Percentiles rank a stretch among this genome's conserved stretches.
Conservation (phyloP, 805 yeast genomes). For the Blastobotrys attinorum region DNA sequence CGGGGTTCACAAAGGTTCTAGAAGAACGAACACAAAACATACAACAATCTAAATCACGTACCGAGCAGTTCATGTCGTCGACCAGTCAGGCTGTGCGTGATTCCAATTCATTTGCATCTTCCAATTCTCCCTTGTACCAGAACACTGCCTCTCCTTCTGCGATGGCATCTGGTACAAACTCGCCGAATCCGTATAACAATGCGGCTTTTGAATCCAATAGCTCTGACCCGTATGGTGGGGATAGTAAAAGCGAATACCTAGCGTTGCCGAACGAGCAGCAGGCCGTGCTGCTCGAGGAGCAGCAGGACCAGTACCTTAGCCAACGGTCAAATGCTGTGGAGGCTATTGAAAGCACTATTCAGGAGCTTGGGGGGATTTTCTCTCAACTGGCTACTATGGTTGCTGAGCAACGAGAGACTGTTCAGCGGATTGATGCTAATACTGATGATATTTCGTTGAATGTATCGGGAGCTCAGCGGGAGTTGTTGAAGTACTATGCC, state of each 20-base stretch:
- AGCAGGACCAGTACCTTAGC: constrained; percentile 62
- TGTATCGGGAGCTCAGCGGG: constrained; percentile 90
- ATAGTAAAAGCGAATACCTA: constrained; percentile 39
- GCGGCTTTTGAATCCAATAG: constrained; percentile 7
- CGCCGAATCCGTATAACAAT: constrained; percentile 13
- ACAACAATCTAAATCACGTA: constrained; percentile 67
- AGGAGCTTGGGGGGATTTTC: constrained; percentile 90
- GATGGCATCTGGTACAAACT: constrained; percentile 1
- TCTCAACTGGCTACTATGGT: constrained; percentile 97
- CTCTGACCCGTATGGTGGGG: constrained; percentile 21
- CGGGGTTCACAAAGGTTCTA: constrained; percentile 83
- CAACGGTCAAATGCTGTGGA: constrained; percentile 88
- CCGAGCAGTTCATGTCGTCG: constrained; percentile 71
- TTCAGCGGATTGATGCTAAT: constrained; percentile 89
- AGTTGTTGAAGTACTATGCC: constrained; percentile 81
- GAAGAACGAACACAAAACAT: constrained; percentile 82
- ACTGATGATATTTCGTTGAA: constrained; percentile 89
- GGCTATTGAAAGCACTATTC: constrained; percentile 92
- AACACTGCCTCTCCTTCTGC: not conserved
- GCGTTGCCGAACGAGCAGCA: constrained; percentile 80
- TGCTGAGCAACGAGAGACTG: constrained; percentile 92
- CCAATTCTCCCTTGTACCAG: constrained; percentile 30
- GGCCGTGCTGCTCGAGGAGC: constrained; percentile 76
- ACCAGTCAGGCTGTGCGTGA: constrained; percentile 20
- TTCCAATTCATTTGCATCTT: constrained; percentile 10